Conservation (phyloP, 140 eudicot genomes). For the Flaveria floridana region DNA sequence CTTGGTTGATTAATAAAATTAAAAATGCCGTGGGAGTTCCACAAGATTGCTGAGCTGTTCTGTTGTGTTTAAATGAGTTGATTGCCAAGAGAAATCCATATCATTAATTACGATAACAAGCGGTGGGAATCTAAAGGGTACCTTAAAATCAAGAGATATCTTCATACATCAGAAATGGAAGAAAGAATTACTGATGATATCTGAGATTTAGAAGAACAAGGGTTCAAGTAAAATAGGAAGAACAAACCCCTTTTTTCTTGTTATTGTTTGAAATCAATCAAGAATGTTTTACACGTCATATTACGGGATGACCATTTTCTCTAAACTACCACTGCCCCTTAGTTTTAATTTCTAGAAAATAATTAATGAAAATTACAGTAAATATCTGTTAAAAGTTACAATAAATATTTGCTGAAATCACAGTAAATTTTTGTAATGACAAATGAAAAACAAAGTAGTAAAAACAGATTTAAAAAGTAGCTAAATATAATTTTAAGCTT, state of each 20-base stretch:
- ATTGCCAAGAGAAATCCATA: slow-evolving; percentile 10
- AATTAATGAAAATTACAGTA: background rate
- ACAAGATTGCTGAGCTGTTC: too few relatives aligned
- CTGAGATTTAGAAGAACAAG: slow-evolving; percentile 3
- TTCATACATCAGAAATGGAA: slow-evolving; percentile 20
- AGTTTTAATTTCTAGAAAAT: slow-evolving; percentile 23
- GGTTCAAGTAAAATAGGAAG: slow-evolving; percentile 27
- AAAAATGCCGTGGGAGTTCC: too few relatives aligned
- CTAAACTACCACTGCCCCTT: slow-evolving; percentile 16
- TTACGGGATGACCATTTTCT: background rate
- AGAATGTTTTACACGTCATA: slow-evolving; percentile 26
- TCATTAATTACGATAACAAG: background rate
- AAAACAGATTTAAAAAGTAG: too few relatives aligned
- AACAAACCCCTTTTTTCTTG: slow-evolving; percentile 10
- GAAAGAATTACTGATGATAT: too few relatives aligned
- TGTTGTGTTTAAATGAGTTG: too few relatives aligned
- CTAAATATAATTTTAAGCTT: too few relatives aligned
- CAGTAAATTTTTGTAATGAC: too few relatives aligned
- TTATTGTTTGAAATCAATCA: slow-evolving; percentile 22
- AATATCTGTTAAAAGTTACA: too few relatives aligned
- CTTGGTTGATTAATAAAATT: too few relatives aligned
- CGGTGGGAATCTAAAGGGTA: slow-evolving; percentile 2
- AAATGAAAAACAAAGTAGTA: too few relatives aligned
- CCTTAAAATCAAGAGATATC: slow-evolving; percentile 26
- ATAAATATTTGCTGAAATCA: too few relatives aligned